phyloP scores from a whole-genome alignment of 305 asterid species.

The Fraxinus platypoda region DNA sequence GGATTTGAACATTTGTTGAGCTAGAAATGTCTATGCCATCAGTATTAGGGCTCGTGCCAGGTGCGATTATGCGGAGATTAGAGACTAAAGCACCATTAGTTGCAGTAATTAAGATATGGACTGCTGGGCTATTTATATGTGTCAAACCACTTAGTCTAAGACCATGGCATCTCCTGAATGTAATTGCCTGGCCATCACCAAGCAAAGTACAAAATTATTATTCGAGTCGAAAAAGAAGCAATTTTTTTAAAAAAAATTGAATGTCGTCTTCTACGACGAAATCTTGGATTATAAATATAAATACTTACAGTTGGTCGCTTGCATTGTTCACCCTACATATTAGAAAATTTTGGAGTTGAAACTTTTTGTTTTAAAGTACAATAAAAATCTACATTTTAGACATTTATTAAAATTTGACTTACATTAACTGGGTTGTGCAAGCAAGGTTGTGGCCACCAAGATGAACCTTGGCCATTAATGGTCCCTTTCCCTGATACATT shows the following conservation, averaged over 20 bases:
- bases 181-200: conserved; percentile 40
- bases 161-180: conserved; percentile 49
- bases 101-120: conserved; percentile 44
- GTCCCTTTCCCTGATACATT: conserved; percentile 48
- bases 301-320: conserved; percentile 52
- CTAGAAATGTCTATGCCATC: conserved; percentile 55
- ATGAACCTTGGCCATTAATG: conserved; percentile 48
- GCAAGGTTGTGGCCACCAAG: conserved; percentile 66
- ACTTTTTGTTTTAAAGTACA: not conserved
- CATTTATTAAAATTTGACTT: not conserved
- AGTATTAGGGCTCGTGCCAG: conserved; percentile 60
- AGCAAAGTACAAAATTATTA: not conserved
- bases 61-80: conserved; percentile 51
- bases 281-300: not conserved
- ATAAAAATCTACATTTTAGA: not conserved
- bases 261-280: not conserved
- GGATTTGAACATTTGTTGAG: conserved; percentile 38
- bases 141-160: conserved; percentile 46
- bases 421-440: conserved; percentile 38
- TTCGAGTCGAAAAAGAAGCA: not conserved
- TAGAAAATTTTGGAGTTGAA: not conserved
- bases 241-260: not conserved
- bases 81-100: conserved; percentile 35
- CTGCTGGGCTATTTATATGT: conserved; percentile 48
- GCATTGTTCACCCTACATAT: conserved; percentile 45